These are phyloP conservation scores for Ilex aquifolium DNA, from an alignment of 257 asterid species.

Conservation along the genomic window DNA sequence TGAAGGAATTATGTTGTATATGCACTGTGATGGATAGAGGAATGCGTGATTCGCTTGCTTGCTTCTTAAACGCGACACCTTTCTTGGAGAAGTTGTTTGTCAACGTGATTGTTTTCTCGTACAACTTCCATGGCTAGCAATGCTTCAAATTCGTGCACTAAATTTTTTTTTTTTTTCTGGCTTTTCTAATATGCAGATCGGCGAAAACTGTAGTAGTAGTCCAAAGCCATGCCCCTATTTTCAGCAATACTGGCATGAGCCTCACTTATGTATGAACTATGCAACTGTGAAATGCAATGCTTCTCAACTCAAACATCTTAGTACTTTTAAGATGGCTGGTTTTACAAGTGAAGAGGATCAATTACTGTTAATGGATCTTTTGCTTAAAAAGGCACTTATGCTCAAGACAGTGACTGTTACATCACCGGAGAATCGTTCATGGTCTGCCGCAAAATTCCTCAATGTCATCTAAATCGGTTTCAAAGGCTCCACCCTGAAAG, in stretches of 20 bases:
- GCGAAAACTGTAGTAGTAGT: neutral
- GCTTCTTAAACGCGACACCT: constrained; percentile 20
- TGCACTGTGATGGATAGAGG: constrained; percentile 6
- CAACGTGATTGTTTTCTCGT: neutral
- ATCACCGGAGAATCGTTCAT: constrained; percentile 5
- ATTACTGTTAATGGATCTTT: constrained; percentile 19
- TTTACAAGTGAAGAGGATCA: constrained; percentile 10
- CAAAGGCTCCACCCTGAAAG: neutral
- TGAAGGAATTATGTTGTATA: constrained; percentile 8
- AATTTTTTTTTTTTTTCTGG: neutral
- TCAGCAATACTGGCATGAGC: constrained; percentile 31
- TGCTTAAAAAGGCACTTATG: constrained; percentile 15
- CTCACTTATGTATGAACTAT: constrained; percentile 32
- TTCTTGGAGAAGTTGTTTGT: constrained; percentile 9
- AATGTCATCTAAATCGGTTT: constrained; percentile 1
- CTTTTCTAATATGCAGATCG: neutral
- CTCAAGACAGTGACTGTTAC: constrained; percentile 14
- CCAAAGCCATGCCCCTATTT: neutral
- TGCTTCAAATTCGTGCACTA: too few species aligned
- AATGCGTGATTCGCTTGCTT: constrained; percentile 13
- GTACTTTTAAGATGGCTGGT: constrained; percentile 4
- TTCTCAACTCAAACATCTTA: constrained; percentile 9
- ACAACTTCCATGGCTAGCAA: neutral
- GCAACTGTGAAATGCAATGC: constrained; percentile 24
- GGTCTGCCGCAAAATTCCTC: constrained; percentile 20